Base-by-base conservation (phyloP, 345 rosid genomes). In the Excoecaria cochinchinensis region DNA sequence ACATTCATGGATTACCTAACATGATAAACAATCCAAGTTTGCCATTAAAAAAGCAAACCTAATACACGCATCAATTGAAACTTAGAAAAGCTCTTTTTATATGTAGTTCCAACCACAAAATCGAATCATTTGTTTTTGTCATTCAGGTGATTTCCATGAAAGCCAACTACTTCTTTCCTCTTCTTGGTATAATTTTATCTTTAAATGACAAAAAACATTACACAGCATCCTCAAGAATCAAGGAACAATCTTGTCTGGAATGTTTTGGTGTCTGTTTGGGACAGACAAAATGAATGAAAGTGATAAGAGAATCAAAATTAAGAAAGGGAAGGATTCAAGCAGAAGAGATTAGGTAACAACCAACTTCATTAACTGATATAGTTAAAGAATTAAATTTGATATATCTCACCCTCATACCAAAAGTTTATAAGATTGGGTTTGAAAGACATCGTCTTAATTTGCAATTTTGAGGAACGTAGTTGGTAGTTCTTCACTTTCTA, bases 111-210 rank as follows among this genome's bases (percentile, higher is more conserved):
- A 58, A 51, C 70, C 36, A 5, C 36, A 38, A 31, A 0, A 31
- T 31, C 31, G 4, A n/a, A 53, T 31, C 8, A 24, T 15, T 6
- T 53, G 58, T 15, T 53, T 71, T 47, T 72, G 59, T 56, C 47
- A 59, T 39, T 76, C 72, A 56, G 74, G 73, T 72, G 53, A 62
- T 25, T 74, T 69, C 50, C 67, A 64, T 77, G 76, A 63, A 72
- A 61, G 21, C 72, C 38, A 61, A 69, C 73, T 31, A 21, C 57
- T 76, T 46, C 22, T 4, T 19, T 57, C 19, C 65, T 74, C 10
- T 22, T 36, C 46, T 68, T 19, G 57, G 1, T 44, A 19, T 65
- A 7, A 8, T 14, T 75, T 69, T 51, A 31, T 44, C 68, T n/a
- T 10, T 44, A 69, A 42, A 22, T 58, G 78, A 47, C 67, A 46